Base-by-base conservation (phyloP, 768 basidiomycete genomes). In the Solioccasus polychromus region DNA sequence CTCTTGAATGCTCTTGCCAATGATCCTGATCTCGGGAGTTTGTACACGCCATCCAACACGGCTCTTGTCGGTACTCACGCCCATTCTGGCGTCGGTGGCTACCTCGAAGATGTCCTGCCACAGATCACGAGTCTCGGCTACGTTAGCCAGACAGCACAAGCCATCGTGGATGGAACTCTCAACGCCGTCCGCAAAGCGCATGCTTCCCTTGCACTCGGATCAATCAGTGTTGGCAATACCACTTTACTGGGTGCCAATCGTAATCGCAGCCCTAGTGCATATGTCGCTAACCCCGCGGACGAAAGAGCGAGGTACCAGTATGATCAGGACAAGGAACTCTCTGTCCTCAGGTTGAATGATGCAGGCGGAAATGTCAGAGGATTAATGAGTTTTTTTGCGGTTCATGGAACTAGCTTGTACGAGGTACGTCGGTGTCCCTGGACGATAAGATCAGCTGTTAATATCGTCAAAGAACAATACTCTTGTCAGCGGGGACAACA, bases 391-490 rank as follows among this genome's bases (percentile, higher is more conserved):
- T 88, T 85, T 67, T 89, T 83, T 61, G 70, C 87, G 1, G 87
- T 90, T 0, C 88, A 90, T 62, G 85, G 86, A 2, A 90, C 87
- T 14, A 86, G 84, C 51, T 54, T 88, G n/a, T 89, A 88, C 55
- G 74, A 81, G 68, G 88, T 87, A 46, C 10, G 28, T 32, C 31
- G 14, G 11, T 15, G 8, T 15, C 31, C 8, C n/a, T n/a, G n/a
- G n/a, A n/a, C n/a, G n/a, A n/a, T n/a, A n/a, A n/a, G n/a, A n/a
- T n/a, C n/a, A n/a, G n/a, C n/a, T n/a, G n/a, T n/a, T n/a, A n/a
- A n/a, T n/a, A n/a, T n/a, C n/a, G n/a, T n/a, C 17, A 22, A 51
- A 88, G 85, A 91, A 90, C 59, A 90, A 88, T 51, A 88, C 87
- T 1, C 69, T 89, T n/a, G 76, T 90, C 24, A 88, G 85, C 62